phyloP scores from a whole-genome alignment of 163 green algal species.

The Scenedesmus sp. region DNA sequence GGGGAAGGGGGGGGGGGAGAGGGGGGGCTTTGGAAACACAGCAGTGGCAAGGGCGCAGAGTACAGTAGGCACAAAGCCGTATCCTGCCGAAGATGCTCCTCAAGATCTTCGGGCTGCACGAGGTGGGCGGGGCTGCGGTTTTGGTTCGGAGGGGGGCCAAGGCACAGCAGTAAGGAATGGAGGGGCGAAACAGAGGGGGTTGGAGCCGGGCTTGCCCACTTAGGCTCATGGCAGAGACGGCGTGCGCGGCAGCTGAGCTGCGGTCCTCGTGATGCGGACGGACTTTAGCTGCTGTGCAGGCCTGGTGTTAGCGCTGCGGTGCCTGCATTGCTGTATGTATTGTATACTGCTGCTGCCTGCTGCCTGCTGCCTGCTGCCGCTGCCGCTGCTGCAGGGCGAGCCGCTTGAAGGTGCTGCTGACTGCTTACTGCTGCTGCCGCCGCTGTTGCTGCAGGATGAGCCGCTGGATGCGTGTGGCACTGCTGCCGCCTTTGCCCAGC shows the following conservation, averaged over 20 bases:
- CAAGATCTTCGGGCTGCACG: too few species aligned
- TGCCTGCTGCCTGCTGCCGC: neutral
- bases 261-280: neutral
- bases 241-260: neutral
- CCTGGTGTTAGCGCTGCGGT: too few species aligned
- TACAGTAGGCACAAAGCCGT: neutral
- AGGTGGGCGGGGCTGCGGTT: too few species aligned
- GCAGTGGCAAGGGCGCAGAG: neutral
- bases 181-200: too few species aligned
- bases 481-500: slow-evolving; percentile 69
- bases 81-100: too few species aligned
- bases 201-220: too few species aligned
- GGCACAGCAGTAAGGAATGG: too few species aligned
- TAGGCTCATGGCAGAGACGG: too few species aligned
- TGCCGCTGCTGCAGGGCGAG: neutral
- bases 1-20: neutral
- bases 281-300: neutral
- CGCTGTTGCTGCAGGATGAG: slow-evolving; percentile 89
- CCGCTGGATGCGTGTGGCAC: slow-evolving; percentile 87
- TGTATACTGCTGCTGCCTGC: too few species aligned
- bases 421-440: neutral
- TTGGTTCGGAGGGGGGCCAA: too few species aligned
- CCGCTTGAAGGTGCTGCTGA: too few species aligned
- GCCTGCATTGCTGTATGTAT: too few species aligned
- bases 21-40: neutral